phyloP scores from a whole-genome alignment of 1,284 basidiomycete genomes.

The Malassezia dermatis region DNA sequence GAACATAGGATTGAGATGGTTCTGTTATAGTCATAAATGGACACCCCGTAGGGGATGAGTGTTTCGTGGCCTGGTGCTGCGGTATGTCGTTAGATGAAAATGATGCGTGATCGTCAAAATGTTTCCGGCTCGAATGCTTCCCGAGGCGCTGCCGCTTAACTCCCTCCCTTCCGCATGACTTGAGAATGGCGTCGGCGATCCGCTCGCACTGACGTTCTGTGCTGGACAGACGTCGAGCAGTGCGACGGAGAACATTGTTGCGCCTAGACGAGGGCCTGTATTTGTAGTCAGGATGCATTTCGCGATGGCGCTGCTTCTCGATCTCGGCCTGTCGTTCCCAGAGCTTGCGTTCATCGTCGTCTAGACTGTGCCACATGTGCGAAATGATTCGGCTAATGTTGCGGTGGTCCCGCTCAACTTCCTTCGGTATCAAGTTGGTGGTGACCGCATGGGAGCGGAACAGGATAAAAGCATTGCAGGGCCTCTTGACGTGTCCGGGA shows the following conservation, averaged over 20 bases:
- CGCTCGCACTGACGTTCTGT: conserved; percentile 34
- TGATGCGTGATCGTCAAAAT: not conserved
- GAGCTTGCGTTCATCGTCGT: conserved; percentile 23
- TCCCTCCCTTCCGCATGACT: conserved; percentile 28
- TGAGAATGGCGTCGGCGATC: conserved; percentile 36
- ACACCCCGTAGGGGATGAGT: not conserved
- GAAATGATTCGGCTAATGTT: conserved; percentile 55
- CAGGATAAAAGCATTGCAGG: conserved; percentile 87
- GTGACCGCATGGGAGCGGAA: conserved; percentile 80
- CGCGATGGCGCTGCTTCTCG: conserved; percentile 34
- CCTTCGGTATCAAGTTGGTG: conserved; percentile 63
- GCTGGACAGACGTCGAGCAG: conserved; percentile 28
- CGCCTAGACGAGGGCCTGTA: conserved; percentile 31
- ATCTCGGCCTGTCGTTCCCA: conserved; percentile 31
- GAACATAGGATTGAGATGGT: not conserved
- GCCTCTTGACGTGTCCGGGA: conserved; percentile 67
- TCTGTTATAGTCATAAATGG: not conserved
- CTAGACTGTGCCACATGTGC: conserved; percentile 41
- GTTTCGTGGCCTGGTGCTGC: not conserved
- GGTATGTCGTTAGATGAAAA: not conserved
- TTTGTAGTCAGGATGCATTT: conserved; percentile 34
- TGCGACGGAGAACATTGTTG: conserved; percentile 19
- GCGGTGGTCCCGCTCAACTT: conserved; percentile 71
- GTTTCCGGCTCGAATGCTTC: not conserved
- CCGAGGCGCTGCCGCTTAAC: conserved; percentile 8